Base-by-base conservation (phyloP, 148 eudicot genomes). In the Nyssa sinensis region DNA sequence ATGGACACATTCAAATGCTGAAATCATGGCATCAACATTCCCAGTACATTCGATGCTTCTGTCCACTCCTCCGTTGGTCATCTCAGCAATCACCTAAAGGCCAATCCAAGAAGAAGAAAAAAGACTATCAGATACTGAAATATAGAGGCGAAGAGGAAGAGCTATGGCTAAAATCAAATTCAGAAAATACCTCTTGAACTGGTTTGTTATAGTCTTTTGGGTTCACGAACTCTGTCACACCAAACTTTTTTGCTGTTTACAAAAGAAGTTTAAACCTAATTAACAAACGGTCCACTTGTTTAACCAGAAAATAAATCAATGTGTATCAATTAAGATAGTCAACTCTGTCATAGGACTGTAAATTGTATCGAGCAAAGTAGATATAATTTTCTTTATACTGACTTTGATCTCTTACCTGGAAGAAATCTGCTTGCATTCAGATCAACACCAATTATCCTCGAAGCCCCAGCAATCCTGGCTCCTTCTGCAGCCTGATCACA, bases 1-100 rank as follows among this genome's bases (percentile, higher is more conserved):
- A 72, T 92, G 97, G 74, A 90, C 93, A 64, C 95, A 90, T 82
- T 92, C 95, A 29, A 90, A 92, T 25, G 97, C 97, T 21, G 95
- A 88, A 47, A 92, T 92, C 95, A 90, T 92, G 13, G 88, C 87
- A 59, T 88, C 84, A 29, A 83, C 69, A 44, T 87, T 83, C 62
- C 93, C 96, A 0, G 93, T 88, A 58, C 93, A 91, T 79, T 91
- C 96, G 0, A 88, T 72, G 61, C 88, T 85, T 66, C 90, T 74
- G 74, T 91, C 96, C 7, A 88, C 93, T 71, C 93, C 93, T 67
- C 96, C 96, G 62, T 80, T 76, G 10, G 96, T 91, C 91, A 91
- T 88, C 82, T 86, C 90, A 68, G 70, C 85, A 3, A 91, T 75
- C 24, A 91, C 90, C 88, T 79, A 70, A 19, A 71, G 53, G 23